Evolutionary conservation across 108 stramenopile genomes (phyloP), one percentile per base, ranked within the genome.

Genomic region (Stephanodiscus minutulus): DNA sequence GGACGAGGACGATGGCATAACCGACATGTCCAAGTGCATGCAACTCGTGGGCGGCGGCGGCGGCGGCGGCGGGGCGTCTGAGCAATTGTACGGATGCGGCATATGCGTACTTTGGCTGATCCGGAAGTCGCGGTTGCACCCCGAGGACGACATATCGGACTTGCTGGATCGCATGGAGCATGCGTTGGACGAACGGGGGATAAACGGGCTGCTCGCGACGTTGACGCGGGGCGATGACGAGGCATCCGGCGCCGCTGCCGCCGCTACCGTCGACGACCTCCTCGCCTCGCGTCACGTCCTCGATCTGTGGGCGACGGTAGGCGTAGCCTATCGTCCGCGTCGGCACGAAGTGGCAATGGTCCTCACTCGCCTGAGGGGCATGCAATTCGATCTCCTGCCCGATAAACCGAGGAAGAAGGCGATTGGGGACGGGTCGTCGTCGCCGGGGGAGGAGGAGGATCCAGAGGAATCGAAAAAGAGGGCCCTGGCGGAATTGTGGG

Each of bases 331-430:
- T 49, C 84, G 88, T 11, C 94, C 94, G 17, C 85, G 94, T 49
- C 73, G 71, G 20, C 87, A 87, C 58, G 94, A 95, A 74, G 79
- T 95, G 13, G 87, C 87, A 22, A 89, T 91, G 91, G 90, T 88
- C 0, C 61, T 95, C 13, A 88, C 87, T 21, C 83, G 94, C 25
- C 77, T 95, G 78, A 60, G 87, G 50, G 94, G 94, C 0, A 81
- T 95, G 52, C 39, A 58, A 44, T 69, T 95, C 49, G 91, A 92
- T 41, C 73, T 90, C 17, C 39, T 90, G 20, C 88, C 90, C 13
- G 64, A 82, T 21, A 80, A 80, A 66, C 59, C 64, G 1, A n/a
- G n/a, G n/a, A n/a, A n/a, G n/a, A 76, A 76, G 11, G 72, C 68
- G 25, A 54, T 70, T 18, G 84, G 73, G 24, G 82, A 82, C n/a